These are phyloP conservation scores for Phyllosticta citribraziliensis DNA, from an alignment of 2,329 filamentous ascomycete species.

Conservation along the genomic window DNA sequence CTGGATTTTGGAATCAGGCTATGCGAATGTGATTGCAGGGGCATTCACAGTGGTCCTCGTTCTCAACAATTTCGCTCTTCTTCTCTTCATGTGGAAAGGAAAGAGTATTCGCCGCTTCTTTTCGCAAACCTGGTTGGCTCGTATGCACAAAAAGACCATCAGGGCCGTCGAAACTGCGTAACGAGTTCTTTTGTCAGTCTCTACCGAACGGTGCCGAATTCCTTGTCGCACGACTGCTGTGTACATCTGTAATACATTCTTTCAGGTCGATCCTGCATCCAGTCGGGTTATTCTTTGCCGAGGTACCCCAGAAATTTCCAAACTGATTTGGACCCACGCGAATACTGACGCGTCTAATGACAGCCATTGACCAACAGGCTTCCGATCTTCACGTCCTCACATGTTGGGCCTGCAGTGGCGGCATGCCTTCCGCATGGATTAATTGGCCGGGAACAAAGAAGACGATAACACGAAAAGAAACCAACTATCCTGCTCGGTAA, in stretches of 20 bases:
- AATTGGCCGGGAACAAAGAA: not conserved
- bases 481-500: not conserved
- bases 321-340: not conserved
- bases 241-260: not conserved
- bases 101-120: conserved; percentile 24
- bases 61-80: conserved; percentile 23
- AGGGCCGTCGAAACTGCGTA: conserved; percentile 18
- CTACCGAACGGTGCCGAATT: not conserved
- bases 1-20: not conserved
- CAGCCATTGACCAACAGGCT: no score
- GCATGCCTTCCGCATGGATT: not conserved
- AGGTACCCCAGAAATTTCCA: not conserved
- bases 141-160: conserved; percentile 20
- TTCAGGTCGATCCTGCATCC: not conserved
- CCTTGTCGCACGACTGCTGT: not conserved
- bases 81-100: conserved; percentile 26
- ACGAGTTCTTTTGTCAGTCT: not conserved
- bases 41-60: conserved; percentile 24
- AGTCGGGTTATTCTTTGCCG: not conserved
- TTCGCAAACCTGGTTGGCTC: conserved; percentile 22
- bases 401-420: no score
- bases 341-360: not conserved
- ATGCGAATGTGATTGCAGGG: not conserved
- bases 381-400: no score
- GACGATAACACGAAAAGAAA: not conserved